Evolutionary conservation across 164 flowering plant genomes (phyloP).

Genomic region (Liriodendron chinense): DNA sequence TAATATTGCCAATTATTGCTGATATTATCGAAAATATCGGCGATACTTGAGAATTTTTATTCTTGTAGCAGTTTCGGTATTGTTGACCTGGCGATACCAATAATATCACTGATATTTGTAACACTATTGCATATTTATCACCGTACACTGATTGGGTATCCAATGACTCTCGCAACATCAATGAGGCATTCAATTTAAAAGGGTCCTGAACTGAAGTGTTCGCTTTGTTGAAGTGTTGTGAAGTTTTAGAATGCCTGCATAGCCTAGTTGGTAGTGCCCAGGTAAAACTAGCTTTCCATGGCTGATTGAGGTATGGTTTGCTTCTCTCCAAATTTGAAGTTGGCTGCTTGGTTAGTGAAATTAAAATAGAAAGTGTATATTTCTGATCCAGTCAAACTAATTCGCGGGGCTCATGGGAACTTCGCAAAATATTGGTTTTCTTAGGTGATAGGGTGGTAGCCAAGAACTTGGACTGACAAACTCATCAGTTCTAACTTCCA

Average conservation of each 20-base stretch:
- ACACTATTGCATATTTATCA: background rate
- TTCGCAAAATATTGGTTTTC: background rate
- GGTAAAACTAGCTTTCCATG: background rate
- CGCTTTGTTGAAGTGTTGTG: background rate
- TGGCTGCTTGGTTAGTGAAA: background rate
- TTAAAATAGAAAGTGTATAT: background rate
- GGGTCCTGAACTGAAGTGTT: background rate
- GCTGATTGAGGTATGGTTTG: background rate
- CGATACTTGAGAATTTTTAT: too few relatives aligned
- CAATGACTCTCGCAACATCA: background rate
- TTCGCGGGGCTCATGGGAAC: background rate
- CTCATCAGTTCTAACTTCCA: background rate
- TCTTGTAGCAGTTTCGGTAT: too few relatives aligned
- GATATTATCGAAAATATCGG: too few relatives aligned
- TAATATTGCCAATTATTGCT: too few relatives aligned
- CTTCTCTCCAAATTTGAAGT: background rate
- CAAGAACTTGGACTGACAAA: background rate
- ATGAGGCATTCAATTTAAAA: background rate
- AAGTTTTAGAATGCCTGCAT: background rate
- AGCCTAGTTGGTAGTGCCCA: background rate
- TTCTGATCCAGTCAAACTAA: background rate
- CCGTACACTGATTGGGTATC: background rate
- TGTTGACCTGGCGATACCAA: too few relatives aligned
- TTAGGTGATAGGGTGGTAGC: background rate
- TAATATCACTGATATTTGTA: too few relatives aligned